phyloP scores from a whole-genome alignment of 2,329 filamentous ascomycete species.

The Chrysoporthe austroafricana region DNA sequence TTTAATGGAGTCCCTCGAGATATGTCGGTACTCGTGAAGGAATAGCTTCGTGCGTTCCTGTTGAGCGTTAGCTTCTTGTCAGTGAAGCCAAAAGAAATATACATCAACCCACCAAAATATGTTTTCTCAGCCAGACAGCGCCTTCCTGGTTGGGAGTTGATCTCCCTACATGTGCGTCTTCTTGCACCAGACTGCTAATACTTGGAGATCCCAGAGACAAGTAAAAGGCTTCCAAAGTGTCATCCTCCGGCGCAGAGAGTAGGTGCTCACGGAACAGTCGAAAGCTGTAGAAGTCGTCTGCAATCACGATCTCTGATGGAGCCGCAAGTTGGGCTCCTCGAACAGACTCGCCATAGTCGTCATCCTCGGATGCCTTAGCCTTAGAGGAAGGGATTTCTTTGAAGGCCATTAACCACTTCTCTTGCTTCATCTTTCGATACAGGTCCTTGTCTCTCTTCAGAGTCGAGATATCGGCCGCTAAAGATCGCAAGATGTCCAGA shows the following conservation, averaged over 20 bases:
- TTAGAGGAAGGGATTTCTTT: slow-evolving; percentile 66
- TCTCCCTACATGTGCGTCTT: slow-evolving; percentile 74
- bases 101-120: slow-evolving; percentile 60
- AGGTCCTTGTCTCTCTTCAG: slow-evolving; percentile 81
- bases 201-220: slow-evolving; percentile 75
- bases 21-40: slow-evolving; percentile 73
- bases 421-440: slow-evolving; percentile 73
- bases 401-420: slow-evolving; percentile 82
- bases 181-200: slow-evolving; percentile 77
- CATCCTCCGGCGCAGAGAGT: slow-evolving; percentile 88
- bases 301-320: slow-evolving; percentile 73
- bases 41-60: slow-evolving; percentile 84
- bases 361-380: slow-evolving; percentile 52
- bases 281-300: slow-evolving; percentile 89
- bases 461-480: slow-evolving; percentile 72
- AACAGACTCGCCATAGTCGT: slow-evolving; percentile 67
- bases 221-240: slow-evolving; percentile 84
- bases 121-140: slow-evolving; percentile 73
- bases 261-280: slow-evolving; percentile 84
- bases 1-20: slow-evolving; percentile 76
- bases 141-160: slow-evolving; percentile 67
- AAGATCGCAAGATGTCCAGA: slow-evolving; percentile 75
- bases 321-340: slow-evolving; percentile 79
- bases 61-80: neutral
- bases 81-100: neutral